These are phyloP conservation scores for Pleurozium schreberi DNA, from an alignment of 225 moss, liverwort and hornwort genomes.

Conservation along the genomic window DNA sequence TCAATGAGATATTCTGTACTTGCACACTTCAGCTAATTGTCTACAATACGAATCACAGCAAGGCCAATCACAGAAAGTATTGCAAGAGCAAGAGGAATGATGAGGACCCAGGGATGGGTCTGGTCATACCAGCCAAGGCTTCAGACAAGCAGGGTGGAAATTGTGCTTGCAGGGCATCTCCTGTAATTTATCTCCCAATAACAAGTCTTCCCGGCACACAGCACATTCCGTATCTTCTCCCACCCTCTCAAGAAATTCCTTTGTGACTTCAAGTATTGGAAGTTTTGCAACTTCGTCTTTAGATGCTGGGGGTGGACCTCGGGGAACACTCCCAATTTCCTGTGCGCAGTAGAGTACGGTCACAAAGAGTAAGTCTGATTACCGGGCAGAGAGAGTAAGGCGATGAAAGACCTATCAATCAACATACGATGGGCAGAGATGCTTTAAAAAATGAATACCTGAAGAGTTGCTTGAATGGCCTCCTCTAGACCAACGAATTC, in stretches of 20 bases:
- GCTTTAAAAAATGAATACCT: conserved; percentile 19
- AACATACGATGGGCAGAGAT: not conserved
- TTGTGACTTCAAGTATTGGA: conserved; percentile 58
- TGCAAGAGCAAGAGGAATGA: not conserved
- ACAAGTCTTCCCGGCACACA: conserved; percentile 71
- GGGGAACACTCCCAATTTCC: conserved; percentile 66
- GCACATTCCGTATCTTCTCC: conserved; percentile 72
- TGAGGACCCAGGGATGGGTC: not conserved
- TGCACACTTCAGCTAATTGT: not conserved
- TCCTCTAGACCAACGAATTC: conserved; percentile 68
- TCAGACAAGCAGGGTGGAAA: conserved; percentile 80
- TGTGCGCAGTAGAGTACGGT: not conserved
- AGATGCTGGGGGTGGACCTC: conserved; percentile 89
- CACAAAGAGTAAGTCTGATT: not conserved
- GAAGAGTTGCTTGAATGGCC: conserved; percentile 87
- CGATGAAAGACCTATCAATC: not conserved
- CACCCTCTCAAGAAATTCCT: conserved; percentile 42
- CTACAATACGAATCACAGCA: not conserved
- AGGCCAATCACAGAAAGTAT: not conserved
- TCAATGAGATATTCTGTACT: not conserved
- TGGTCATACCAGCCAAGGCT: conserved; percentile 74
- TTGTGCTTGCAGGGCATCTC: conserved; percentile 98
- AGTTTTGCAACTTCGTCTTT: conserved; percentile 94
- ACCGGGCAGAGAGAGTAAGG: not conserved
- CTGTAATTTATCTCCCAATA: conserved; percentile 66